A percentile compares a stretch with the other conserved stretches of the same genome.
Evolutionary conservation across 73 alveolate genomes (phyloP).

Genomic region (Stentor coeruleus): DNA sequence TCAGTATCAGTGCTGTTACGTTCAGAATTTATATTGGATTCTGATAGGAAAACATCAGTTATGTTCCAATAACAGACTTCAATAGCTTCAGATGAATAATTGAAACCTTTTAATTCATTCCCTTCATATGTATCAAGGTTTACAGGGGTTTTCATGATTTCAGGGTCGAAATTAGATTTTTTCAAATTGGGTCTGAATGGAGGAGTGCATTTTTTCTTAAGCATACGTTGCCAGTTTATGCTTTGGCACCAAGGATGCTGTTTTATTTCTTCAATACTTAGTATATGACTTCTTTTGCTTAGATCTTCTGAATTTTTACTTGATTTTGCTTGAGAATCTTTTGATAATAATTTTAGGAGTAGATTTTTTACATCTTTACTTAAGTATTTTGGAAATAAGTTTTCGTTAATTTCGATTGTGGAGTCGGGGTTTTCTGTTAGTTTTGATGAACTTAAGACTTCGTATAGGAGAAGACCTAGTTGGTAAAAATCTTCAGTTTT

Average conservation of each 20-base stretch:
- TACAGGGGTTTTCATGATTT: slow-evolving; percentile 32
- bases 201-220: background rate
- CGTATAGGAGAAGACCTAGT: slow-evolving; percentile 22
- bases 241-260: background rate
- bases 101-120: no score
- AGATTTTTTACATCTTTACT: slow-evolving; percentile 22
- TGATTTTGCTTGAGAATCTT: slow-evolving; percentile 20
- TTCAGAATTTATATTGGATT: no score
- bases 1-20: no score
- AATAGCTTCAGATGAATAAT: no score
- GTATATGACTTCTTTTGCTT: no score
- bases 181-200: slow-evolving; percentile 40
- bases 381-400: background rate
- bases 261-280: background rate
- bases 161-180: slow-evolving; percentile 39
- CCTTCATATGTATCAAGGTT: no score
- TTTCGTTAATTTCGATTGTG: background rate
- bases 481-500: slow-evolving; percentile 15
- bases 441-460: background rate
- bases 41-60: no score
- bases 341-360: slow-evolving; percentile 40
- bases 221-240: background rate
- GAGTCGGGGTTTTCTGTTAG: background rate
- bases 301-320: background rate
- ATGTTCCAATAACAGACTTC: no score